Base-by-base conservation (phyloP, 345 rosid species). In the Arabidopsis thaliana region DNA sequence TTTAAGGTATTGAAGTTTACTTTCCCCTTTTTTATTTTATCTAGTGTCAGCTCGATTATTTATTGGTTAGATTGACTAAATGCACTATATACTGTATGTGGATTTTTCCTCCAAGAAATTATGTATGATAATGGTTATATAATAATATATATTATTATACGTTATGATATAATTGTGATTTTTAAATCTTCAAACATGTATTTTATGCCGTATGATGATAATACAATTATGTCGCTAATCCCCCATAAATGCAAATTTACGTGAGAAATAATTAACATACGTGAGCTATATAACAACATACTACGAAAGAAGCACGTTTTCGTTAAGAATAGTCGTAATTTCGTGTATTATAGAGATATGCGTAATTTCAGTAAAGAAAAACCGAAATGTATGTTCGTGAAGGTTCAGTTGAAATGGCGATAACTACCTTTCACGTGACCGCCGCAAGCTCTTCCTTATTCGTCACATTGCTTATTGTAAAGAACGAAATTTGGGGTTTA, bases 371-470 rank as follows among this genome's bases (percentile, higher is more conserved):
- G 80, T 58, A 69, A 45, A 57, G 52, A 41, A 45, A 46, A 69
- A 53, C 30, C 7, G 28, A 76, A 76, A 51, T 51, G 44, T 14
- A 75, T 24, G 80, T 69, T 69, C 33, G 24, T 62, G 75, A 61
- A 69, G 49, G 58, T 76, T 61, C 59, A 16, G 65, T 34, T 69
- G 59, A 44, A 48, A 28, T 69, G 34, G 52, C 22, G 70, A 69
- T 62, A 69, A 76, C 71, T 25, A 76, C 50, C 28, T 13, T 63
- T 63, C 75, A 77, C 75, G 80, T 77, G 80, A 70, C 71, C 69
- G 71, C 75, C 80, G 70, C 71, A 69, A 12, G 48, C 42, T 63
- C 25, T 53, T 73, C 46, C 71, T 52, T 69, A n/a, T 61, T 76
- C 28, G 8, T 34, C 64, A 41, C 79, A 55, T 68, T 68, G 55